Conservation (phyloP, 306 rosid species). For the Citrullus mucosospermus region DNA sequence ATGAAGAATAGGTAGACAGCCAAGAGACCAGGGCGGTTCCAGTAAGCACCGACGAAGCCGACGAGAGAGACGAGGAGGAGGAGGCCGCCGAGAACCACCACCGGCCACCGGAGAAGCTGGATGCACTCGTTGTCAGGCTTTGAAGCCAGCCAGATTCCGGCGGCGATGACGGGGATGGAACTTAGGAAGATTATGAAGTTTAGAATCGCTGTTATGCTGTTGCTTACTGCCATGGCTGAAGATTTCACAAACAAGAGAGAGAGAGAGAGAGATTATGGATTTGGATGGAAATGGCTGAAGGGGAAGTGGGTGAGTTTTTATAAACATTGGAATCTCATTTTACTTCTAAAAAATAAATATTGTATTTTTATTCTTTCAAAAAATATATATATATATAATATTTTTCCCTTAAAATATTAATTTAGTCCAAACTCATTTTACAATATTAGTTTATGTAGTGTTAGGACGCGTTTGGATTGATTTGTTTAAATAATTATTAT, state of each 20-base stretch:
- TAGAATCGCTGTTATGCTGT: constrained; percentile 53
- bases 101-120: constrained; percentile 60
- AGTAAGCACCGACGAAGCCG: constrained; percentile 77
- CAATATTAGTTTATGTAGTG: too few species aligned
- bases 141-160: constrained; percentile 85
- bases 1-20: constrained; percentile 72
- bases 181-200: constrained; percentile 59
- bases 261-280: background rate
- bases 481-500: too few species aligned
- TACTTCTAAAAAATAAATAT: background rate
- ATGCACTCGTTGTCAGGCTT: constrained; percentile 74
- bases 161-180: constrained; percentile 61
- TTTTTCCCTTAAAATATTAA: too few species aligned
- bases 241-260: background rate
- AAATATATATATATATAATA: too few species aligned
- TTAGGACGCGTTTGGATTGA: too few species aligned
- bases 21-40: constrained; percentile 58
- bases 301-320: background rate
- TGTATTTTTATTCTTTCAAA: too few species aligned
- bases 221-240: constrained; percentile 60
- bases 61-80: constrained; percentile 49
- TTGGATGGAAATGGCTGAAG: background rate
- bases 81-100: constrained; percentile 47
- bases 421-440: too few species aligned
- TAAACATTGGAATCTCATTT: background rate